Evolutionary conservation across 768 basidiomycete genomes (phyloP).

Genomic region (Tylopilus sp.): DNA sequence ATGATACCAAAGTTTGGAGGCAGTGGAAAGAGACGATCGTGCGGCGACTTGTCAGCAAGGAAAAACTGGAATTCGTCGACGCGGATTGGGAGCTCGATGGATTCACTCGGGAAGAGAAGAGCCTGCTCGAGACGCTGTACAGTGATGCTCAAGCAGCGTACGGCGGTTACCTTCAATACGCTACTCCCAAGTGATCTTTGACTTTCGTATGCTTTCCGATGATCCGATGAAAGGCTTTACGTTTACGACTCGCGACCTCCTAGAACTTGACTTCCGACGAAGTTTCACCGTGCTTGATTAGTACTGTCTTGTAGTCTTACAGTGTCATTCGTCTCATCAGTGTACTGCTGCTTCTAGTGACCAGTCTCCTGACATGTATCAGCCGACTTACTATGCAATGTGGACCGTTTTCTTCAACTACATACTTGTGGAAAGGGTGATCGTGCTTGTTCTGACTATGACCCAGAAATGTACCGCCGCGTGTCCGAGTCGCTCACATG

Average conservation of each 20-base stretch:
- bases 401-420: too few species aligned
- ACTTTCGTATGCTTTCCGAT: not conserved
- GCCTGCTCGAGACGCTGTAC: conserved; percentile 23
- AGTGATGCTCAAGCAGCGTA: conserved; percentile 26
- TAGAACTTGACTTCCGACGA: too few species aligned
- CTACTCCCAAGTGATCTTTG: conserved; percentile 6
- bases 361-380: not conserved
- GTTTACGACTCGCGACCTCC: not conserved
- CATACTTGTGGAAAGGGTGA: too few species aligned
- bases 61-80: conserved; percentile 22
- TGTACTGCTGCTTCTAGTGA: not conserved
- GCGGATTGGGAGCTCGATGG: conserved; percentile 21
- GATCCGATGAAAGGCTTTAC: not conserved
- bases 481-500: too few species aligned
- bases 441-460: too few species aligned
- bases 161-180: conserved; percentile 15
- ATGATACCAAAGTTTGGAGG: conserved; percentile 29
- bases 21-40: conserved; percentile 23
- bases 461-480: too few species aligned
- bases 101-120: conserved; percentile 15
- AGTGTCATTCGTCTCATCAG: too few species aligned
- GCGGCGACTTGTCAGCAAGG: conserved; percentile 9
- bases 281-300: too few species aligned
- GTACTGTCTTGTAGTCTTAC: too few species aligned
- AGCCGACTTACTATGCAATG: too few species aligned